These are phyloP conservation scores for Cyanodermella asteris DNA, from an alignment of 2,329 filamentous ascomycete genomes.

Conservation along the genomic window DNA sequence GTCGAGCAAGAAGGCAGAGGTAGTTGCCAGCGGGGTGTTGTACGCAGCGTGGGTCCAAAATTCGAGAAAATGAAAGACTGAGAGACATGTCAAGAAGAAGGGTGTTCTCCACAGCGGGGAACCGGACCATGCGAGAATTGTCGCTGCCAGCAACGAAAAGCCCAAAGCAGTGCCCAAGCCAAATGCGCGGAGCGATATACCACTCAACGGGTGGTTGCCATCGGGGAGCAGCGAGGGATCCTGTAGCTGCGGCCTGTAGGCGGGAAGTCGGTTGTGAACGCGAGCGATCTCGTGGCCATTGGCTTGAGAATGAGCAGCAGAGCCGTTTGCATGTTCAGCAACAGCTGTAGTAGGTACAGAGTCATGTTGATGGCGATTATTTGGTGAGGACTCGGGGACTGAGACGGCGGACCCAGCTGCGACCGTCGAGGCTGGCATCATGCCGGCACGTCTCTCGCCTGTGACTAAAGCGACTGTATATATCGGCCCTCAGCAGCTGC, in stretches of 20 bases:
- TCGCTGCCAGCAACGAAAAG: slow-evolving; percentile 13
- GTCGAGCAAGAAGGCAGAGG: slow-evolving; percentile 61
- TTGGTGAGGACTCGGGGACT: too few species aligned
- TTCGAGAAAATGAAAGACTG: slow-evolving; percentile 85
- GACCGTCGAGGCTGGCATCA: too few species aligned
- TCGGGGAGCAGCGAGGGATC: slow-evolving; percentile 15
- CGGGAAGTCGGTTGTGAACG: too few species aligned
- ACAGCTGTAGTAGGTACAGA: too few species aligned
- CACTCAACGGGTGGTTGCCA: slow-evolving; percentile 20
- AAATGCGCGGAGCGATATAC: slow-evolving; percentile 24
- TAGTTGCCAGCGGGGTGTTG: slow-evolving; percentile 52
- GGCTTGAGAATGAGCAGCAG: too few species aligned
- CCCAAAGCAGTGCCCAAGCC: slow-evolving; percentile 20
- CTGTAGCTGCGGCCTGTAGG: slow-evolving; percentile 2
- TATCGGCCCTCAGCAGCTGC: too few species aligned
- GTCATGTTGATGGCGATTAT: too few species aligned
- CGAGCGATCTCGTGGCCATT: too few species aligned
- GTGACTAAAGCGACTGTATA: too few species aligned
- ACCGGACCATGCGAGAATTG: slow-evolving; percentile 9
- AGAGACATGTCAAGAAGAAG: slow-evolving; percentile 35
- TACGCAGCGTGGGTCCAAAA: slow-evolving; percentile 74
- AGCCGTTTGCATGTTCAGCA: too few species aligned
- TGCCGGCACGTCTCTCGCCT: too few species aligned
- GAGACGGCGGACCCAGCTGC: too few species aligned
- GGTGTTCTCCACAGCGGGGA: slow-evolving; percentile 34